Evolutionary conservation across 1,139 yeast species (phyloP), one percentile per base, ranked within the genome.

Genomic region (Sugiyamaella neomexicana): DNA sequence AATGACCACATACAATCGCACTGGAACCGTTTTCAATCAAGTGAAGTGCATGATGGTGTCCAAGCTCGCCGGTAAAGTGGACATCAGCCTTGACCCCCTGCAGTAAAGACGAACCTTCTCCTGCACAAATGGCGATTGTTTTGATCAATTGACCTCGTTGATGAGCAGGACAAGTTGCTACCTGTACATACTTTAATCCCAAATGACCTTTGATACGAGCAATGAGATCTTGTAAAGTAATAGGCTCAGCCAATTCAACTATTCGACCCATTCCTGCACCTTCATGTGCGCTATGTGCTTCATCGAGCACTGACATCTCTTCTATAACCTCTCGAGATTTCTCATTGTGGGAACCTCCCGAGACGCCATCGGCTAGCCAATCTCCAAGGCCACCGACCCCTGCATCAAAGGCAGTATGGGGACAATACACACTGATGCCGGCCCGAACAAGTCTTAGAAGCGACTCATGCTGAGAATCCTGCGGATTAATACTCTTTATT

Each of bases 391-490:
- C 99, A 9, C 88, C 89, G 15, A 72, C 71, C 9, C 95, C 96
- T 34, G 97, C 95, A 71, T 95, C 99, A 1, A 93, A 87, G 0
- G 98, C 93, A 0, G 99, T 91, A 67, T 95, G 99, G 15, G 99
- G 99, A 52, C 86, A 87, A 68, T 93, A 93, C 1, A 95, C 99
- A 55, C 91, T 82, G 58, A 93, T 80, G 15, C 88, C 88, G 56
- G 84, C 79, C 59, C 84, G 83, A 53, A 90, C 85, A 62, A 95
- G 76, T 56, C 80, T 80, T 40, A 93, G 69, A 52, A 93, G 75
- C 4, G 96, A 86, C 32, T 73, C 73, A 66, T 93, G 98, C 68
- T 93, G 98, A 0, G 96, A 85, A 63, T 89, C 89, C 0, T 60
- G 51, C 2, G 79, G 74, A 1, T 83, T 79, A 55, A 95, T 80